Evolutionary conservation across 768 basidiomycete genomes (phyloP).

Genomic region (Russula griseocarnosa): DNA sequence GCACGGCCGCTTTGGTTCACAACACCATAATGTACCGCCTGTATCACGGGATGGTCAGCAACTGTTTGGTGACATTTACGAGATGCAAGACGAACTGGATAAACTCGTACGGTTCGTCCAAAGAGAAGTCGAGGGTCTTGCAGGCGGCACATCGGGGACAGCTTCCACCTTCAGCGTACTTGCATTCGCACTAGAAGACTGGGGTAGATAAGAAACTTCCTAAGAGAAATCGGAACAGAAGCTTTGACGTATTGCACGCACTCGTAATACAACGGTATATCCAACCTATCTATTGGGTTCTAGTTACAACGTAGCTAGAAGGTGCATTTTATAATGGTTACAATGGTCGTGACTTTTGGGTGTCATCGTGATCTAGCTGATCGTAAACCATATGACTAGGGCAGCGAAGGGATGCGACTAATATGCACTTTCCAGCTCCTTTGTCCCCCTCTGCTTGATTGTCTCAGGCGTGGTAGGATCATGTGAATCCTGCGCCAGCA

Average conservation of each 20-base stretch:
- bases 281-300: neutral
- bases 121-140: constrained; percentile 65
- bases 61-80: constrained; percentile 51
- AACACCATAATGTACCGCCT: constrained; percentile 42
- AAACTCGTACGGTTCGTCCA: constrained; percentile 65
- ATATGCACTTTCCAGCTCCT: neutral
- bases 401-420: neutral
- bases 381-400: neutral
- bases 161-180: constrained; percentile 65
- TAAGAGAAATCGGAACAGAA: neutral
- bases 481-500: neutral
- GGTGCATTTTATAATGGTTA: constrained; percentile 5
- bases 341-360: neutral
- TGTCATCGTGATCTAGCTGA: neutral
- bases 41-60: constrained; percentile 44
- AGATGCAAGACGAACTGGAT: constrained; percentile 65
- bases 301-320: constrained; percentile 1
- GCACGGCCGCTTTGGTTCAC: constrained; percentile 33
- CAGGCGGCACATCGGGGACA: constrained; percentile 55
- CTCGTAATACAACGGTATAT: neutral
- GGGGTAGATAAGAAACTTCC: constrained; percentile 46
- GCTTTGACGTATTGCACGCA: neutral
- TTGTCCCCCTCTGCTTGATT: neutral
- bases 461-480: neutral
- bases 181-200: constrained; percentile 75